Evolutionary conservation across 2,329 filamentous ascomycete genomes (phyloP).

Genomic region (Dothistroma septosporum): DNA sequence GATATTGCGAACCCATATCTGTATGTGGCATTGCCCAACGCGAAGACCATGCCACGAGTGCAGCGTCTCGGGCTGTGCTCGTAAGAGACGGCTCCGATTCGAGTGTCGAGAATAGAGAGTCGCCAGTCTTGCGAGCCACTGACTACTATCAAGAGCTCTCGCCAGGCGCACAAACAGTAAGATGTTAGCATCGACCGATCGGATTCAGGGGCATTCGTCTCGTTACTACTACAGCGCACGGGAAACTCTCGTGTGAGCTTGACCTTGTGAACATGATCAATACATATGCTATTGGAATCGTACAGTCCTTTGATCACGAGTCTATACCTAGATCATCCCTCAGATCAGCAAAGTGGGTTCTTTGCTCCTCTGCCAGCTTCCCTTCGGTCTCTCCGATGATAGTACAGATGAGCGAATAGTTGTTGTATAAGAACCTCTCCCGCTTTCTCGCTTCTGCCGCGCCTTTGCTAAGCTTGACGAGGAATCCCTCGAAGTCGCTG

Average conservation of each 20-base stretch:
- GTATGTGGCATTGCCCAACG: background rate
- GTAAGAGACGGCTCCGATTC: background rate
- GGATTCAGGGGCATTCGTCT: too few species aligned
- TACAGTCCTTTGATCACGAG: conserved; percentile 7
- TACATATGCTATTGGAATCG: background rate
- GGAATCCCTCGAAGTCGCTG: conserved; percentile 76
- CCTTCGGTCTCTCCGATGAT: conserved; percentile 72
- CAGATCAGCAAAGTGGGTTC: conserved; percentile 66
- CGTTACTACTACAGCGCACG: background rate
- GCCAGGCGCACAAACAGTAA: too few species aligned
- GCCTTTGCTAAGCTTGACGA: conserved; percentile 70
- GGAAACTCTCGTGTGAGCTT: background rate
- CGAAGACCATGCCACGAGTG: background rate
- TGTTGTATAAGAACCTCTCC: conserved; percentile 88
- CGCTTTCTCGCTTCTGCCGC: conserved; percentile 76
- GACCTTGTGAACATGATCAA: background rate
- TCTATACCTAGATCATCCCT: conserved; percentile 33
- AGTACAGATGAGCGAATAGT: conserved; percentile 89
- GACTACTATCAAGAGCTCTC: too few species aligned
- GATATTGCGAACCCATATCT: background rate
- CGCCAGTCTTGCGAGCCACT: background rate
- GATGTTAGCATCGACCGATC: too few species aligned
- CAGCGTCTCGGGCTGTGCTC: background rate
- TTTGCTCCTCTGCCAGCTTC: conserved; percentile 70
- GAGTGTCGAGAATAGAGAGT: background rate